These are phyloP conservation scores for Ustilago loliicola DNA, from an alignment of 1,284 basidiomycete genomes.

Conservation along the genomic window DNA sequence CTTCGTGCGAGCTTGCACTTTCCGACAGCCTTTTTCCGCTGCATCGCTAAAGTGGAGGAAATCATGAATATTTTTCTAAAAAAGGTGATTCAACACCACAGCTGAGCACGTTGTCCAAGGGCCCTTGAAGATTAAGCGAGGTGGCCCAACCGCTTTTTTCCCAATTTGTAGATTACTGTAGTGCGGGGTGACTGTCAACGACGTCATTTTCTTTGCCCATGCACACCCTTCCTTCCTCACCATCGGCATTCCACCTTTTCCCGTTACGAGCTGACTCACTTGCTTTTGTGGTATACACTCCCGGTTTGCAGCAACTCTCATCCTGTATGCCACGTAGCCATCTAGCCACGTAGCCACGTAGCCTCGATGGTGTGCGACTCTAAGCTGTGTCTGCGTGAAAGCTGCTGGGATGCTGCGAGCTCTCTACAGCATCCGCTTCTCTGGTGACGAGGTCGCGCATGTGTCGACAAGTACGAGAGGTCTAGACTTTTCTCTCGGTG, in stretches of 20 bases:
- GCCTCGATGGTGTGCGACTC: too few relatives aligned
- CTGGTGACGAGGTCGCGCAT: too few relatives aligned
- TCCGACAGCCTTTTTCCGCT: background rate
- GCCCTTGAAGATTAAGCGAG: constrained; percentile 14
- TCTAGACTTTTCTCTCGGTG: too few relatives aligned
- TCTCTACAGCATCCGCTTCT: too few relatives aligned
- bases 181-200: constrained; percentile 47
- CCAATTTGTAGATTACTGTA: background rate
- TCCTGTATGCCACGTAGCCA: too few relatives aligned
- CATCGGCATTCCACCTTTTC: constrained; percentile 11
- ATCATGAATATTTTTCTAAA: background rate
- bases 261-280: constrained; percentile 18
- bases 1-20: background rate
- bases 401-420: too few relatives aligned
- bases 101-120: constrained; percentile 11
- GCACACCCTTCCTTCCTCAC: background rate
- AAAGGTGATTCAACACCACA: constrained; percentile 17
- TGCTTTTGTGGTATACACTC: background rate
- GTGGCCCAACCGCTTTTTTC: background rate
- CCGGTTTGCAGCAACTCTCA: background rate
- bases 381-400: too few relatives aligned
- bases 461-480: too few relatives aligned
- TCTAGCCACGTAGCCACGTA: too few relatives aligned
- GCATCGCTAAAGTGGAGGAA: constrained; percentile 21
- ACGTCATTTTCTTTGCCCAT: constrained; percentile 32